Evolutionary conservation across 805 yeast genomes (phyloP).

Genomic region (Myxozyma melibiosi): DNA sequence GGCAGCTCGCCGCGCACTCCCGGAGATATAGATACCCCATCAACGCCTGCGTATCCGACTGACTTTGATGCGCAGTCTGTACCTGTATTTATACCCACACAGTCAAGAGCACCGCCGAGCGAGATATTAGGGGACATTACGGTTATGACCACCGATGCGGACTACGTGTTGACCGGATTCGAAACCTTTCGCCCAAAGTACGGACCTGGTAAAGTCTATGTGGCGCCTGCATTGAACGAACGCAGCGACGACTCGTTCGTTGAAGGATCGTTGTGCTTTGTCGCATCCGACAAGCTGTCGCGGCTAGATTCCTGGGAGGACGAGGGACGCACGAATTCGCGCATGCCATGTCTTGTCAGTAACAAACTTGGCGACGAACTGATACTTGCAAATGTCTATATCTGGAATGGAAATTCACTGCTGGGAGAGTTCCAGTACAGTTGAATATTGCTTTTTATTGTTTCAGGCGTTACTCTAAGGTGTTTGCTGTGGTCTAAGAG

Average conservation of each 20-base stretch:
- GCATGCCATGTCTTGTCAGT: constrained; percentile 12
- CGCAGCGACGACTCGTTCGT: background rate
- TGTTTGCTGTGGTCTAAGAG: no score
- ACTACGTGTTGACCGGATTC: constrained; percentile 12
- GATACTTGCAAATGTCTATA: constrained; percentile 14
- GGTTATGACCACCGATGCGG: background rate
- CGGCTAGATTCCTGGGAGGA: constrained; percentile 24
- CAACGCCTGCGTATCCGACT: background rate
- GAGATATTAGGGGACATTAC: constrained; percentile 3
- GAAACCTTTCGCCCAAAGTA: constrained; percentile 10
- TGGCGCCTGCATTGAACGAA: background rate
- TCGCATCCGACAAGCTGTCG: background rate
- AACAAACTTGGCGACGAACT: background rate
- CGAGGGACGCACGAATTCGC: constrained; percentile 16
- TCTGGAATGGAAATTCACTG: constrained; percentile 26
- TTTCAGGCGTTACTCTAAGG: no score
- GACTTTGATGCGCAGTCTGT: background rate
- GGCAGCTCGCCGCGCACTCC: background rate
- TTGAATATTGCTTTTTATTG: background rate
- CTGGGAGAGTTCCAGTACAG: constrained; percentile 24
- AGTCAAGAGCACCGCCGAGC: background rate
- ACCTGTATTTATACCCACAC: constrained; percentile 15
- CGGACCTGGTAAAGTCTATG: constrained; percentile 10
- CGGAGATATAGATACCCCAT: constrained; percentile 3
- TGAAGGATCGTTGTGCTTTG: constrained; percentile 10